phyloP scores from a whole-genome alignment of 352 stramenopile genomes.

The Pythium volutum region DNA sequence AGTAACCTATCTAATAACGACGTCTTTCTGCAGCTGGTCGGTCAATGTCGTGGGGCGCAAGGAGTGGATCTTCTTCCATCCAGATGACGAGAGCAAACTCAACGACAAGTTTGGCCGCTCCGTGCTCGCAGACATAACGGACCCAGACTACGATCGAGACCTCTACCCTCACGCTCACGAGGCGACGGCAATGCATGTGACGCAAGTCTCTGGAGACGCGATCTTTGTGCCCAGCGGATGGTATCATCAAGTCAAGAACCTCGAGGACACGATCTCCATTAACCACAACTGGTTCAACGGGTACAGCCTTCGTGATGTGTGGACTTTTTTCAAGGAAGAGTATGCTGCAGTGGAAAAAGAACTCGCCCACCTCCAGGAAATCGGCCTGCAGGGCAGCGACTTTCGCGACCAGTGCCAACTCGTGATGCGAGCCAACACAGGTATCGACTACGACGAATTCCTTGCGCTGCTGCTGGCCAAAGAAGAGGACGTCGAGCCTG shows the following conservation, averaged over 20 bases:
- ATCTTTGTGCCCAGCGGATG: conserved; percentile 97
- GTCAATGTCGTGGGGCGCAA: conserved; percentile 96
- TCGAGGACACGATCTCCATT: conserved; percentile 93
- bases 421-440: conserved; percentile 75
- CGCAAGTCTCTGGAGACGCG: conserved; percentile 65
- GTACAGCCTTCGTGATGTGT: conserved; percentile 63
- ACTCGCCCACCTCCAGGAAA: conserved; percentile 57
- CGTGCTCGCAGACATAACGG: conserved; percentile 50
- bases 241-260: conserved; percentile 95
- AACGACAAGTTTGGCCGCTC: conserved; percentile 65
- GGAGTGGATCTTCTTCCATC: conserved; percentile 90
- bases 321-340: conserved; percentile 68
- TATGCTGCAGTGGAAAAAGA: conserved; percentile 57
- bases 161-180: conserved; percentile 55
- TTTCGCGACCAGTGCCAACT: conserved; percentile 70
- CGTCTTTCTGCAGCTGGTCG: conserved; percentile 81
- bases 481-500: conserved; percentile 27
- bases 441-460: conserved; percentile 77
- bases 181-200: conserved; percentile 43
- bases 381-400: conserved; percentile 47
- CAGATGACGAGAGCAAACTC: conserved; percentile 64
- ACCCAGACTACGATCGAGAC: conserved; percentile 37
- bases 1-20: background rate
- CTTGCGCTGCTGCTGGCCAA: conserved; percentile 52
- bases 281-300: conserved; percentile 98